Percentiles rank a stretch among this genome's conserved stretches.
Evolutionary conservation across 768 basidiomycete species (phyloP).

Genomic region (Baorangia bicolor): DNA sequence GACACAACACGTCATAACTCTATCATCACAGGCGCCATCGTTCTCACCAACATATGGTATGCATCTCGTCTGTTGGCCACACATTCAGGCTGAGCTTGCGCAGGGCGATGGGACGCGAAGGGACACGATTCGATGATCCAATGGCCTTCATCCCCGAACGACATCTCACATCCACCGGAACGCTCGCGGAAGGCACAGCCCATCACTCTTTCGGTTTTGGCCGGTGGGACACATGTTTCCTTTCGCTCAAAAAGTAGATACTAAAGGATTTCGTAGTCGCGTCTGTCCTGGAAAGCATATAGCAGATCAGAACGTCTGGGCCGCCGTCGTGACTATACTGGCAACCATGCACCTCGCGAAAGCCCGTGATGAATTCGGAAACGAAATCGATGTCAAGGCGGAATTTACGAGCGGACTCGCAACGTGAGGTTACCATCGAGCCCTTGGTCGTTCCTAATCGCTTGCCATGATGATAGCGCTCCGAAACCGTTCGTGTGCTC

Average conservation of each 20-base stretch:
- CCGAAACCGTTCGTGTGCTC: slow-evolving; percentile 29
- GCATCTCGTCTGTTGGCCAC: not conserved
- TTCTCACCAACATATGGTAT: slow-evolving; percentile 29
- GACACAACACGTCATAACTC: not conserved
- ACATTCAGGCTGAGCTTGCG: not conserved
- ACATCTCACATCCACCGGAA: slow-evolving; percentile 37
- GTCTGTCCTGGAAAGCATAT: slow-evolving; percentile 36
- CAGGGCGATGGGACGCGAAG: slow-evolving; percentile 52
- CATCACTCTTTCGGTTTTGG: slow-evolving; percentile 23
- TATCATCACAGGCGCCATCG: slow-evolving; percentile 13
- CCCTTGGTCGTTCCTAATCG: not conserved
- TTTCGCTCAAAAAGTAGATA: not conserved
- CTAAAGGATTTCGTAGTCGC: slow-evolving; percentile 17
- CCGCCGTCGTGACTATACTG: slow-evolving; percentile 31
- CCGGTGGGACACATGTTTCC: slow-evolving; percentile 15
- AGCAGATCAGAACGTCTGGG: slow-evolving; percentile 35
- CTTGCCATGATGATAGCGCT: slow-evolving; percentile 4
- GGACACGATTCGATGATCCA: slow-evolving; percentile 49
- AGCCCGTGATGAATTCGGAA: slow-evolving; percentile 29
- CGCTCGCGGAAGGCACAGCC: slow-evolving; percentile 2
- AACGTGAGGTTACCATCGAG: slow-evolving; percentile 8
- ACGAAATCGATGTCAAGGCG: slow-evolving; percentile 24
- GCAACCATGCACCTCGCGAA: slow-evolving; percentile 29
- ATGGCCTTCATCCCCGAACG: slow-evolving; percentile 55
- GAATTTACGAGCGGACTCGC: slow-evolving; percentile 26